phyloP scores from a whole-genome alignment of 2,329 filamentous ascomycete genomes.

The Claviceps spartinae region DNA sequence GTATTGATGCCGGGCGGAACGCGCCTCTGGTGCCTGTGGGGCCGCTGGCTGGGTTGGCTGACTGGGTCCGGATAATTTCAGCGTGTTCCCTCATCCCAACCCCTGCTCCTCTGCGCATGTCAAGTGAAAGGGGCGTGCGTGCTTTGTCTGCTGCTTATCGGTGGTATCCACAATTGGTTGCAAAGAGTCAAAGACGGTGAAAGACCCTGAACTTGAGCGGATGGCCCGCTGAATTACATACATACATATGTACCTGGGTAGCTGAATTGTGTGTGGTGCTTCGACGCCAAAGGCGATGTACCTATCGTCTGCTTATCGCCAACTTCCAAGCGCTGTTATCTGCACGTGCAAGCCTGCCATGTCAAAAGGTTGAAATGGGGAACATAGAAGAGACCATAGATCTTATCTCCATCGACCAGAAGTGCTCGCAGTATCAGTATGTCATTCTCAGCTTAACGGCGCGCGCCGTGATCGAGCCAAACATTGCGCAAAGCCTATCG shows the following conservation, averaged over 20 bases:
- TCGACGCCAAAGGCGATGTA: neutral
- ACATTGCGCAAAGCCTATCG: neutral
- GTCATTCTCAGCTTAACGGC: neutral
- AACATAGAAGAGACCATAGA: no score
- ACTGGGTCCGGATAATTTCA: neutral
- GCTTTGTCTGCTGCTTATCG: no score
- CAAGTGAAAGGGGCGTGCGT: no score
- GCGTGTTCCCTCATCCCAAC: neutral
- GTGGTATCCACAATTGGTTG: neutral
- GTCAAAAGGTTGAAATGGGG: no score
- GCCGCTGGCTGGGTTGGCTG: neutral
- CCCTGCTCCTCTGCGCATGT: no score
- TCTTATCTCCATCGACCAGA: neutral
- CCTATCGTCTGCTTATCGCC: neutral
- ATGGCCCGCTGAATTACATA: neutral
- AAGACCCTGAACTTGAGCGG: neutral
- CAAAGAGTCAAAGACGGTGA: neutral
- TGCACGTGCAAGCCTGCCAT: neutral
- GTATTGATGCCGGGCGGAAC: slow-evolving; percentile 2
- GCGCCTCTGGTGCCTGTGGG: neutral
- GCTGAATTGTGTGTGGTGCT: no score
- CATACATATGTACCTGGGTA: neutral
- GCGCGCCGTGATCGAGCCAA: neutral
- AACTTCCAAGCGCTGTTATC: neutral
- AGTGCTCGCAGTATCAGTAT: neutral